Evolutionary conservation across 164 flowering plant genomes (phyloP).

Genomic region (Nelumbo lutea): DNA sequence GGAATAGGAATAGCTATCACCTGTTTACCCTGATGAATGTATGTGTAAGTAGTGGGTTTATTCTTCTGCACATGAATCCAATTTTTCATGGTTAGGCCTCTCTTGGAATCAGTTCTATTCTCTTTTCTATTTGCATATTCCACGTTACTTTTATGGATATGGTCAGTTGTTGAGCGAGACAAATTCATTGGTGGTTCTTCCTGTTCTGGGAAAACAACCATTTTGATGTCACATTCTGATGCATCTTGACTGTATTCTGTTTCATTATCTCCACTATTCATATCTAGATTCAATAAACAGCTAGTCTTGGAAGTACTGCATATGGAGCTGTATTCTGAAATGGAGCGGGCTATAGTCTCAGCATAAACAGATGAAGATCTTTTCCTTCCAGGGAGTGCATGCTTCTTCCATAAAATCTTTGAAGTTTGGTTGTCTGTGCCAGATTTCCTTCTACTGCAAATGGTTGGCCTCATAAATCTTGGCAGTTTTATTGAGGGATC

Average conservation of each 20-base stretch:
- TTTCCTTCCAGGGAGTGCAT: conserved; percentile 16
- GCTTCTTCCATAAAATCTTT: conserved; percentile 13
- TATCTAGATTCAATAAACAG: conserved; percentile 25
- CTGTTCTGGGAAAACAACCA: conserved; percentile 19
- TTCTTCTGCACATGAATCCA: conserved; percentile 33
- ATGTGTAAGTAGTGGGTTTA: conserved; percentile 11
- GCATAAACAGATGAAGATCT: conserved; percentile 29
- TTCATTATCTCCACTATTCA: conserved; percentile 29
- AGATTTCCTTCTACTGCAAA: conserved; percentile 47
- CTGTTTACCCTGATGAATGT: conserved; percentile 19
- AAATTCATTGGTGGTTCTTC: conserved; percentile 15
- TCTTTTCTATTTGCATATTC: conserved; percentile 6
- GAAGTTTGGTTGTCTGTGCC: conserved; percentile 17
- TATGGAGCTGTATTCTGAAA: conserved; percentile 39
- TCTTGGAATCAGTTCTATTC: conserved; percentile 7
- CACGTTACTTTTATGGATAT: conserved; percentile 5
- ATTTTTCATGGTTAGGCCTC: conserved; percentile 22
- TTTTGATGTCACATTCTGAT: conserved; percentile 39
- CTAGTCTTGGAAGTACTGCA: conserved; percentile 39
- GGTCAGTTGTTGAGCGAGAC: conserved; percentile 7
- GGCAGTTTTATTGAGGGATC: conserved; percentile 29
- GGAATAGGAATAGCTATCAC: conserved; percentile 24
- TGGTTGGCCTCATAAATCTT: conserved; percentile 60
- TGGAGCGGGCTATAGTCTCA: conserved; percentile 31
- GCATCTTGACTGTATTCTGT: conserved; percentile 38